phyloP scores from a whole-genome alignment of 192 early-diverging fungal genomes.

The Linnemannia zychae region DNA sequence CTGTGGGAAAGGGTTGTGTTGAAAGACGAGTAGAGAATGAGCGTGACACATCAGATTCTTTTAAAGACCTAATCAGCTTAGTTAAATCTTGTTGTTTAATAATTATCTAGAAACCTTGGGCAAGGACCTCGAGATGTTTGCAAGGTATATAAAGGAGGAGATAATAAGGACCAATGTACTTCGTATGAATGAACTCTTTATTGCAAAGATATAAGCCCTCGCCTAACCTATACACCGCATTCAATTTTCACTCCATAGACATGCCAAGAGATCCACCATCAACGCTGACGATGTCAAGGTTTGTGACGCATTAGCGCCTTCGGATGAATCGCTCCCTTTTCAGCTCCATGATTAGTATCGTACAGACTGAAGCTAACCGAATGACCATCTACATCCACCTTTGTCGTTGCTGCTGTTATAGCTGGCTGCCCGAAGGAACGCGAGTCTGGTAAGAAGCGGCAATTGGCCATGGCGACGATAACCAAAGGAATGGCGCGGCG shows the following conservation, averaged over 20 bases:
- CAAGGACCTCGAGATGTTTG: conserved; percentile 57
- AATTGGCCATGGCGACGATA: neutral
- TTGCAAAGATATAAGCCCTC: too few relatives aligned
- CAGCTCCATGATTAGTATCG: neutral
- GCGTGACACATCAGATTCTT: too few relatives aligned
- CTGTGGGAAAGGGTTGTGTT: too few relatives aligned
- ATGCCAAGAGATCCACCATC: conserved; percentile 57
- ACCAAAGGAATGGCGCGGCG: neutral
- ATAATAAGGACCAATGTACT: neutral
- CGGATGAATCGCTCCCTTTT: neutral
- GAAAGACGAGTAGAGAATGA: too few relatives aligned
- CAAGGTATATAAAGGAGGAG: conserved; percentile 40
- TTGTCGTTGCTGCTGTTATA: conserved; percentile 6
- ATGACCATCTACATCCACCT: neutral
- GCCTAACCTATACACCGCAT: neutral
- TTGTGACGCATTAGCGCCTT: neutral
- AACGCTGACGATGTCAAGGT: conserved; percentile 63
- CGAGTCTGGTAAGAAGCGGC: conserved; percentile 51
- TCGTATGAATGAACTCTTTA: neutral
- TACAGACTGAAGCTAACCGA: neutral
- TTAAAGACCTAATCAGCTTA: neutral
- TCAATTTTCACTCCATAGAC: conserved; percentile 21
- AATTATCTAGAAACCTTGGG: conserved; percentile 51
- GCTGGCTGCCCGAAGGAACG: conserved; percentile 58
- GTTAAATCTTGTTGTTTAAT: neutral